Percentiles rank a stretch among this genome's conserved stretches.
Evolutionary conservation across 768 basidiomycete genomes (phyloP).

Genomic region (Leucocoprinus leucothites): DNA sequence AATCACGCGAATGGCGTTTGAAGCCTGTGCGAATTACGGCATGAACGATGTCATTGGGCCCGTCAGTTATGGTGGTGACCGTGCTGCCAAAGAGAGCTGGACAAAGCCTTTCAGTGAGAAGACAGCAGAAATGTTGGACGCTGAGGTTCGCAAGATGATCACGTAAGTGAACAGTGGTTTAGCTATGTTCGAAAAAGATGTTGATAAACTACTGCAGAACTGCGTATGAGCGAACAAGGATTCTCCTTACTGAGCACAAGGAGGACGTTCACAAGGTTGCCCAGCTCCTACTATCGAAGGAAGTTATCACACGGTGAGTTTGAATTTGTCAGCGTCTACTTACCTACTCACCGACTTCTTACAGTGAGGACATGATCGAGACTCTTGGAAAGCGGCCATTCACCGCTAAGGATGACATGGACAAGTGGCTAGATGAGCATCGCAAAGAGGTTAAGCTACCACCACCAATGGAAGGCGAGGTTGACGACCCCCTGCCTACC

Average conservation of each 20-base stretch:
- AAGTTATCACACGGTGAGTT: conserved; percentile 84
- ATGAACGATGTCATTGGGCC: conserved; percentile 96
- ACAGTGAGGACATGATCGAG: conserved; percentile 83
- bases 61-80: conserved; percentile 91
- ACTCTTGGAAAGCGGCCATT: conserved; percentile 85
- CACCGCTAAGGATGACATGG: conserved; percentile 87
- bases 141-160: conserved; percentile 94
- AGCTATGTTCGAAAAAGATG: background rate
- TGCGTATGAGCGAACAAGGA: conserved; percentile 81
- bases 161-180: conserved; percentile 25
- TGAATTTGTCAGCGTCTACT: background rate
- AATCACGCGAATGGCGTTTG: conserved; percentile 97
- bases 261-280: conserved; percentile 95
- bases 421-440: conserved; percentile 92
- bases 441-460: conserved; percentile 44
- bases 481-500: conserved; percentile 43
- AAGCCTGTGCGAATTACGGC: conserved; percentile 93
- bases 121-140: conserved; percentile 91
- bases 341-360: conserved; percentile 2
- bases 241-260: conserved; percentile 76
- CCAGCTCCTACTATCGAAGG: conserved; percentile 85
- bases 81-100: conserved; percentile 82
- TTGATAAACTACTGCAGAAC: conserved; percentile 23
- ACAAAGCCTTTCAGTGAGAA: conserved; percentile 98
- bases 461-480: conserved; percentile 26